phyloP scores from a whole-genome alignment of 345 rosid genomes.

The Zanthoxylum bungeanum region DNA sequence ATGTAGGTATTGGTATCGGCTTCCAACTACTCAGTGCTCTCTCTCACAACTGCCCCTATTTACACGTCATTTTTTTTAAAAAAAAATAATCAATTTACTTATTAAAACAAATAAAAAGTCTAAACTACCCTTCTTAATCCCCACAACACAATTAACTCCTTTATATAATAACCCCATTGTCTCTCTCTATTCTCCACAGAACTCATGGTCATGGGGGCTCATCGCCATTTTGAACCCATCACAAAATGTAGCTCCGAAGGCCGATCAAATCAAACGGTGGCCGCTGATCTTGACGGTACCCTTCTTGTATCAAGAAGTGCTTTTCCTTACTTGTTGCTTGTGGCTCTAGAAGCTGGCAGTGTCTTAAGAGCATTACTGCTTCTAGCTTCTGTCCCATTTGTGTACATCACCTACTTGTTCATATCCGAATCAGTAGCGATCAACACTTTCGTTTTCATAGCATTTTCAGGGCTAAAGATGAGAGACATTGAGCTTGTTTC shows the following conservation, averaged over 20 bases:
- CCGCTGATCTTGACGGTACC: slow-evolving; percentile 81
- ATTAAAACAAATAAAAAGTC: neutral
- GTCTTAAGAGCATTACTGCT: slow-evolving; percentile 57
- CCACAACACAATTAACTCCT: neutral
- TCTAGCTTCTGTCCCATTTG: slow-evolving; percentile 64
- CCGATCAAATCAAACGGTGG: slow-evolving; percentile 71
- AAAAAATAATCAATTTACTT: neutral
- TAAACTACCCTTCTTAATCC: neutral
- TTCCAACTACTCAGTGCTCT: slow-evolving; percentile 51
- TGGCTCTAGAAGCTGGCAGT: slow-evolving; percentile 93
- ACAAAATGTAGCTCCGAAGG: slow-evolving; percentile 50
- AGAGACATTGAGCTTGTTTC: slow-evolving; percentile 74
- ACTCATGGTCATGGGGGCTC: slow-evolving; percentile 51
- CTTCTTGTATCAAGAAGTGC: slow-evolving; percentile 74
- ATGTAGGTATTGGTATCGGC: slow-evolving; percentile 33
- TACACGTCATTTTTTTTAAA: slow-evolving; percentile 12
- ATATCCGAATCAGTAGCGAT: slow-evolving; percentile 72
- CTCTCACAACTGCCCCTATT: slow-evolving; percentile 35
- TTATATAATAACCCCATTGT: neutral
- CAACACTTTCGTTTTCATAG: slow-evolving; percentile 57
- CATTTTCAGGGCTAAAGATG: slow-evolving; percentile 63
- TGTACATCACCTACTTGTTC: slow-evolving; percentile 53
- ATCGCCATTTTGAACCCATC: slow-evolving; percentile 48
- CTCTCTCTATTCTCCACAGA: neutral
- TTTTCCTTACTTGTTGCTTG: slow-evolving; percentile 80